Conservation (phyloP, 306 rosid species). For the Ceratonia siliqua region DNA sequence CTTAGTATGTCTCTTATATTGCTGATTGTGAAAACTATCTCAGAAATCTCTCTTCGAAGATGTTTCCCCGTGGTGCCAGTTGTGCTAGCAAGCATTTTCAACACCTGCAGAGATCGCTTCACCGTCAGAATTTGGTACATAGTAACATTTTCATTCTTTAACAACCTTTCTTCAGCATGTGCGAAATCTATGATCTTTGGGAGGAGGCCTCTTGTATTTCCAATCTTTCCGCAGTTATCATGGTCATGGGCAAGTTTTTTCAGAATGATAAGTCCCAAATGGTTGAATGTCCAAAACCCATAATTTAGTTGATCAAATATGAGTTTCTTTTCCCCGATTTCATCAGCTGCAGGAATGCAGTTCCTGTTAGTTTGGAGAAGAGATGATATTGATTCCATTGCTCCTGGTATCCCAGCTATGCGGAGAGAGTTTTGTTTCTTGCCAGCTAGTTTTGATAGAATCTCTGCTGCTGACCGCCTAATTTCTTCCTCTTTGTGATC, state of each 20-base stretch:
- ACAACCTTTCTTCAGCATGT: constrained; percentile 66
- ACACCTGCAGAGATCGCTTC: constrained; percentile 79
- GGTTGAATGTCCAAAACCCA: constrained; percentile 80
- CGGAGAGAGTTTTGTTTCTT: constrained; percentile 87
- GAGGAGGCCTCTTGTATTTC: constrained; percentile 86
- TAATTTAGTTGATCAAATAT: constrained; percentile 55
- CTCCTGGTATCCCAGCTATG: constrained; percentile 84
- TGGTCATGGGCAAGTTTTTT: constrained; percentile 83
- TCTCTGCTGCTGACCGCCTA: constrained; percentile 81
- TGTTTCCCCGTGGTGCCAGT: constrained; percentile 75
- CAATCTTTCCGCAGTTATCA: constrained; percentile 94
- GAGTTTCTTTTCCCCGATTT: constrained; percentile 69
- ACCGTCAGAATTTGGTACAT: constrained; percentile 60
- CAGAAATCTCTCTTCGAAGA: constrained; percentile 78
- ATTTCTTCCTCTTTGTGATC: constrained; percentile 82
- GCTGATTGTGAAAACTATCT: constrained; percentile 84
- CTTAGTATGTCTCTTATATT: constrained; percentile 75
- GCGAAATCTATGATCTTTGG: constrained; percentile 86
- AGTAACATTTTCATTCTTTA: constrained; percentile 54
- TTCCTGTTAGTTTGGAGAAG: constrained; percentile 69
- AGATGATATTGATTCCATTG: constrained; percentile 93
- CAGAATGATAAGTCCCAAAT: constrained; percentile 77
- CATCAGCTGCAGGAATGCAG: constrained; percentile 60
- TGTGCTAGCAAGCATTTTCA: constrained; percentile 85
- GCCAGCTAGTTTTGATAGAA: constrained; percentile 73